A percentile compares a stretch with the other conserved stretches of the same genome.
Conservation (phyloP, 2,329 filamentous ascomycete species). For the Spiromastix sp. region DNA sequence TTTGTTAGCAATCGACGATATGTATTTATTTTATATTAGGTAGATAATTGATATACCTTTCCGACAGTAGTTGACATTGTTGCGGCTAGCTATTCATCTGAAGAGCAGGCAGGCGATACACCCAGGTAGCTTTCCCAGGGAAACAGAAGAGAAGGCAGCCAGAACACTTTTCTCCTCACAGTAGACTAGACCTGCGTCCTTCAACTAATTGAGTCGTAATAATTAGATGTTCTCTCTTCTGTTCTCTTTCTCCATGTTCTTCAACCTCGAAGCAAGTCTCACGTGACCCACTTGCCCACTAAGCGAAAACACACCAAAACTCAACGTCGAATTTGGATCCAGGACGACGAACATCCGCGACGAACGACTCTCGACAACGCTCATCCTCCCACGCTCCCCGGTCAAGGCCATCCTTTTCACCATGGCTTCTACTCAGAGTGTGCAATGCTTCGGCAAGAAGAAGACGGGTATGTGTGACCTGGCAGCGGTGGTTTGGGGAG, state of each 20-base stretch:
- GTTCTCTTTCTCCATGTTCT: neutral
- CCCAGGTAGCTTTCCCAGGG: no score
- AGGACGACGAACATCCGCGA: no score
- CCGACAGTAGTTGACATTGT: constrained; percentile 37
- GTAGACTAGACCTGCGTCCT: neutral
- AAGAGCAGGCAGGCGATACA: no score
- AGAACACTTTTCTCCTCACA: neutral
- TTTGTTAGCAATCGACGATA: constrained; percentile 3
- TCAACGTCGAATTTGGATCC: constrained; percentile 16
- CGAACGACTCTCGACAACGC: constrained; percentile 18
- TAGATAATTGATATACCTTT: constrained; percentile 23
- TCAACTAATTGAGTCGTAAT: neutral
- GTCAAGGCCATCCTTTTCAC: constrained; percentile 38
- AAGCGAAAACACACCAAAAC: constrained; percentile 32
- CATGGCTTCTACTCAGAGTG: constrained; percentile 70
- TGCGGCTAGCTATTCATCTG: constrained; percentile 7
- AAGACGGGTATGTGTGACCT: constrained; percentile 51
- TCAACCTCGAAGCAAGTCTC: constrained; percentile 19
- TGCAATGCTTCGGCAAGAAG: constrained; percentile 99
- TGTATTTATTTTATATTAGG: neutral
- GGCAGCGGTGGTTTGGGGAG: constrained; percentile 3
- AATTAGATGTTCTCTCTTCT: neutral
- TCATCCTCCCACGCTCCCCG: constrained; percentile 25
- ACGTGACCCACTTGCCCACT: constrained; percentile 22
- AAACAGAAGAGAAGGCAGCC: neutral